Evolutionary conservation across 192 early-diverging fungal genomes (phyloP).

Genomic region (Coemansia sp.): DNA sequence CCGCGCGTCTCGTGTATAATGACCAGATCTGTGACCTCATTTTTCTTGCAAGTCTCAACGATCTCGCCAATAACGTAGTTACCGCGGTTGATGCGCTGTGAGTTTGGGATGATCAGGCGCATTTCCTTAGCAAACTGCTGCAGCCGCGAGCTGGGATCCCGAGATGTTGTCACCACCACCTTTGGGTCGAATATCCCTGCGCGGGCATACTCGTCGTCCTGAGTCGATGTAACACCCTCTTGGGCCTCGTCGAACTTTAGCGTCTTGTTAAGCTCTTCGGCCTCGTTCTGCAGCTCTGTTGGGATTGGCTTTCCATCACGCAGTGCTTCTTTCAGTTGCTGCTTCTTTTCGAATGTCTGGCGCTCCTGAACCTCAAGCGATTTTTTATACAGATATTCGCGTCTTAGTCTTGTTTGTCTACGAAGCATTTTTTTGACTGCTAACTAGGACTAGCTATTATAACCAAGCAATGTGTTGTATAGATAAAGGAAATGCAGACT

Average conservation of each 20-base stretch:
- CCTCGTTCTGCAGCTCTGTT: conserved; percentile 81
- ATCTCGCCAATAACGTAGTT: conserved; percentile 94
- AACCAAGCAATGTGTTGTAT: not conserved
- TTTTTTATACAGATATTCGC: conserved; percentile 98
- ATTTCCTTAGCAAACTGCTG: conserved; percentile 98
- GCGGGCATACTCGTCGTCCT: conserved; percentile 96
- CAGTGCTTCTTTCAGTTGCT: conserved; percentile 89
- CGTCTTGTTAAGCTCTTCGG: conserved; percentile 69
- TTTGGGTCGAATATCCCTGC: conserved; percentile 95
- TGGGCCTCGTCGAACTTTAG: conserved; percentile 90
- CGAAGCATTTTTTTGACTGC: conserved; percentile 49
- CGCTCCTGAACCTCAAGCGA: conserved; percentile 91
- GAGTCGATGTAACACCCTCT: conserved; percentile 67
- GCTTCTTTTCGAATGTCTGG: conserved; percentile 91
- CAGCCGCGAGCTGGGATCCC: conserved; percentile 89
- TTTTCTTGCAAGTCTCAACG: conserved; percentile 90
- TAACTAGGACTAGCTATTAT: not conserved
- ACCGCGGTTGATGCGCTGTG: conserved; percentile 97
- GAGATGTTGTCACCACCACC: conserved; percentile 93
- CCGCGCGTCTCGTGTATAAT: conserved; percentile 95
- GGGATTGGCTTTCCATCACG: conserved; percentile 86
- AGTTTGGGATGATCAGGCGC: conserved; percentile 91
- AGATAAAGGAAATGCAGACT: no score
- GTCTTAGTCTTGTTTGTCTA: conserved; percentile 80
- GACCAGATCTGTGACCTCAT: conserved; percentile 94